These are phyloP conservation scores for Arctium minus DNA, from an alignment of 129 eudicot species.

Conservation along the genomic window DNA sequence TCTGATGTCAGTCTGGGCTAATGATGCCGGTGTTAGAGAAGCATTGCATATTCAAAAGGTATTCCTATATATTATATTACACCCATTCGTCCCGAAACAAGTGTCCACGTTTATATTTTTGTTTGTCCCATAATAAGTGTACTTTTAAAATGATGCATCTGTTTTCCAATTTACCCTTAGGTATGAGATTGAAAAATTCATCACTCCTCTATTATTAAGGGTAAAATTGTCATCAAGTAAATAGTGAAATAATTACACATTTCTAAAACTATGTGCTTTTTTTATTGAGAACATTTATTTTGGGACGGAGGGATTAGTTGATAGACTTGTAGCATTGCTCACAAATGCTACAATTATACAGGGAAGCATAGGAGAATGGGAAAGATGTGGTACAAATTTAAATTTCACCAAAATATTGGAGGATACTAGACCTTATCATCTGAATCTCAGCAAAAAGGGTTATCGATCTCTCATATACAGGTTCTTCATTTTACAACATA, in stretches of 20 bases:
- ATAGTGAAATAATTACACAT: no score
- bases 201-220: no score
- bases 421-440: slow-evolving; percentile 39
- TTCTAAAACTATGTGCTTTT: no score
- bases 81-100: no score
- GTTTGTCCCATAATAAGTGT: no score
- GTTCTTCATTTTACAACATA: slow-evolving; percentile 9
- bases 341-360: not conserved
- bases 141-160: no score
- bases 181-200: no score
- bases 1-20: slow-evolving; percentile 25
- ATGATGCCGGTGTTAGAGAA: slow-evolving; percentile 35
- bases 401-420: not conserved
- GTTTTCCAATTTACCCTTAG: no score
- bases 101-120: no score
- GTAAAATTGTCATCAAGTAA: no score
- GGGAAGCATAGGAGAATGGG: slow-evolving; percentile 37
- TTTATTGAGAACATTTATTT: no score
- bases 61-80: not conserved
- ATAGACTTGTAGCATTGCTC: not conserved
- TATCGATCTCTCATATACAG: slow-evolving; percentile 50
- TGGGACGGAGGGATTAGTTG: no score
- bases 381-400: slow-evolving; percentile 27
- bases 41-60: slow-evolving; percentile 58
- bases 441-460: slow-evolving; percentile 41